These are phyloP conservation scores for Ustilago loliicola DNA, from an alignment of 1,284 basidiomycete species.

Conservation along the genomic window DNA sequence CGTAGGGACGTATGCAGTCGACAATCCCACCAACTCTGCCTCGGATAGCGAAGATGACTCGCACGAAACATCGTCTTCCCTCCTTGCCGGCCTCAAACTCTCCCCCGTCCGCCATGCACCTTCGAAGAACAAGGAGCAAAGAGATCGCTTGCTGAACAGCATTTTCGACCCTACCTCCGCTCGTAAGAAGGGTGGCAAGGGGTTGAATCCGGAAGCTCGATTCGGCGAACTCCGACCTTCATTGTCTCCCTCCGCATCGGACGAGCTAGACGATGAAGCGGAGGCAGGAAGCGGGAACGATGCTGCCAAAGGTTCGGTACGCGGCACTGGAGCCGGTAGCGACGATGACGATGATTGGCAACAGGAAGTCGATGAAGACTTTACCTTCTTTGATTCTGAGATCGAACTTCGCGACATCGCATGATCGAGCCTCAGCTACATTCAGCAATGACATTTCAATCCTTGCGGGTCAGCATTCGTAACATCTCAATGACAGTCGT, in stretches of 20 bases:
- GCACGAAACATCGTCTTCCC: constrained; percentile 4
- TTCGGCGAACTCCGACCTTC: constrained; percentile 25
- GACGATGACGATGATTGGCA: constrained; percentile 51
- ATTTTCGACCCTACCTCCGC: constrained; percentile 28
- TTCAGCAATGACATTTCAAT: background rate
- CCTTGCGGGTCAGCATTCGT: background rate
- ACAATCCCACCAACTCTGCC: background rate
- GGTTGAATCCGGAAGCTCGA: constrained; percentile 29
- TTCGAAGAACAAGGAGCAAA: background rate
- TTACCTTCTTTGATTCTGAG: constrained; percentile 45
- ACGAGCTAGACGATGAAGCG: constrained; percentile 5
- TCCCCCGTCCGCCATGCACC: constrained; percentile 27
- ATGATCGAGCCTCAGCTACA: background rate
- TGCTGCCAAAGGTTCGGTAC: background rate
- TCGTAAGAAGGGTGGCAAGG: background rate
- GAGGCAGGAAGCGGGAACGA: background rate
- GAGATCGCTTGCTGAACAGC: constrained; percentile 13
- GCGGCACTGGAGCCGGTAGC: background rate
- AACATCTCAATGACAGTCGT: constrained; percentile 8
- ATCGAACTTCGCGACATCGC: constrained; percentile 44
- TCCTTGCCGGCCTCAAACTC: constrained; percentile 33
- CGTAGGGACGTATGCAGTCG: constrained; percentile 18
- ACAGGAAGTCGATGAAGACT: constrained; percentile 42
- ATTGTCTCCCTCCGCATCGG: background rate
- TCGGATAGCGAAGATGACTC: constrained; percentile 10